Percentiles rank a stretch among this genome's conserved stretches.
Evolutionary conservation across 2,329 filamentous ascomycete genomes (phyloP).

Genomic region (Monosporascus sp.): DNA sequence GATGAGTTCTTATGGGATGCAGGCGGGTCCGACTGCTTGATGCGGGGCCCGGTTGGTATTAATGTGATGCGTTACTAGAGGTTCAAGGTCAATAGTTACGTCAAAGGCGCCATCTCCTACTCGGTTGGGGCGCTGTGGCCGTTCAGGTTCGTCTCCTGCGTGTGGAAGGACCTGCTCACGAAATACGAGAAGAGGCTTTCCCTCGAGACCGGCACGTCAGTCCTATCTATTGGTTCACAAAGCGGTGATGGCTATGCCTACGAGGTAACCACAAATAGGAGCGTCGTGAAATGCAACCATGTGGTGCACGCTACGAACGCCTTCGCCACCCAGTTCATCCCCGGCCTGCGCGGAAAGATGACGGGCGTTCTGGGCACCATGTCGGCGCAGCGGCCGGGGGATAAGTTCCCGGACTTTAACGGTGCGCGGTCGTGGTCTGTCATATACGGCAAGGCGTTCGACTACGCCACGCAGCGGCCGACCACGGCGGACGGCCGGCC

Average conservation of each 20-base stretch:
- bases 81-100: conserved; percentile 31
- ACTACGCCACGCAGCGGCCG: conserved; percentile 47
- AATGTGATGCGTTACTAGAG: conserved; percentile 12
- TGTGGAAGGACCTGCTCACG: conserved; percentile 38
- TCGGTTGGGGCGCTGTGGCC: conserved; percentile 46
- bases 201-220: conserved; percentile 11
- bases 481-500: conserved; percentile 16
- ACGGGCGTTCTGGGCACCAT: conserved; percentile 43
- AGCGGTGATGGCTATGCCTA: conserved; percentile 27
- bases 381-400: conserved; percentile 42
- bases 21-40: not conserved
- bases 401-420: conserved; percentile 24
- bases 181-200: conserved; percentile 13
- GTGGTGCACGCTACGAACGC: conserved; percentile 57
- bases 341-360: conserved; percentile 41
- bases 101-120: conserved; percentile 40
- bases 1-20: conserved; percentile 5
- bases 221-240: conserved; percentile 33
- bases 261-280: conserved; percentile 39
- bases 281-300: conserved; percentile 40
- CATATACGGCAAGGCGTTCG: conserved; percentile 41
- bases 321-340: conserved; percentile 46
- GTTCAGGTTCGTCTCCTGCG: conserved; percentile 42
- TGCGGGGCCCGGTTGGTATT: not conserved
- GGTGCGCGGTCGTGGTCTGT: conserved; percentile 46